Evolutionary conservation across 2,329 filamentous ascomycete genomes (phyloP).

Genomic region (Neodidymelliopsis sp.): DNA sequence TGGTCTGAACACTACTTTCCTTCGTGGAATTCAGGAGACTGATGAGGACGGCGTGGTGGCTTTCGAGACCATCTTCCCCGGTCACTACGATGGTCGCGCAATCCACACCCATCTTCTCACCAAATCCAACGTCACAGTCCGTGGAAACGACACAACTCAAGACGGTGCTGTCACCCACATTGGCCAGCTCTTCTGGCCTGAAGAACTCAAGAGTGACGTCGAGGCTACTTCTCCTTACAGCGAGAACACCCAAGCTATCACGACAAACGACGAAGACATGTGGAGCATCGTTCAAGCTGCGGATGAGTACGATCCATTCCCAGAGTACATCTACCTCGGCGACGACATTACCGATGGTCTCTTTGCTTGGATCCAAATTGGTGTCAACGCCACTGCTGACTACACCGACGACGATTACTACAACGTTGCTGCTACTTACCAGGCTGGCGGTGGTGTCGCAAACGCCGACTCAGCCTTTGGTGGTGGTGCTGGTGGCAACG

Average conservation of each 20-base stretch:
- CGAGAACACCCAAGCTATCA: constrained; percentile 39
- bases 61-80: constrained; percentile 59
- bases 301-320: constrained; percentile 34
- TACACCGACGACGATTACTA: constrained; percentile 29
- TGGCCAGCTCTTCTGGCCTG: constrained; percentile 55
- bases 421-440: constrained; percentile 28
- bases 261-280: constrained; percentile 35
- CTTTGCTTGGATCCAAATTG: constrained; percentile 36
- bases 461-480: constrained; percentile 16
- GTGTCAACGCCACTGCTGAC: constrained; percentile 32
- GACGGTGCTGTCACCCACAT: constrained; percentile 53
- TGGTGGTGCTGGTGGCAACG: constrained; percentile 6
- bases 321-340: constrained; percentile 33
- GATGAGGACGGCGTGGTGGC: constrained; percentile 57
- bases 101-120: constrained; percentile 47
- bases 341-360: constrained; percentile 33
- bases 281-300: constrained; percentile 37
- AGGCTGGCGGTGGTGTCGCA: constrained; percentile 30
- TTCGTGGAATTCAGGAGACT: constrained; percentile 58
- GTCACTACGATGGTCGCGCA: constrained; percentile 46
- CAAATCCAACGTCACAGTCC: constrained; percentile 46
- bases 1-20: constrained; percentile 44
- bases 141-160: constrained; percentile 50
- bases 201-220: constrained; percentile 48
- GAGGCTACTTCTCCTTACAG: constrained; percentile 51